A percentile compares a stretch with the other conserved stretches of the same genome.
Evolutionary conservation across 768 basidiomycete species (phyloP).

Genomic region (Royoungia palumana): DNA sequence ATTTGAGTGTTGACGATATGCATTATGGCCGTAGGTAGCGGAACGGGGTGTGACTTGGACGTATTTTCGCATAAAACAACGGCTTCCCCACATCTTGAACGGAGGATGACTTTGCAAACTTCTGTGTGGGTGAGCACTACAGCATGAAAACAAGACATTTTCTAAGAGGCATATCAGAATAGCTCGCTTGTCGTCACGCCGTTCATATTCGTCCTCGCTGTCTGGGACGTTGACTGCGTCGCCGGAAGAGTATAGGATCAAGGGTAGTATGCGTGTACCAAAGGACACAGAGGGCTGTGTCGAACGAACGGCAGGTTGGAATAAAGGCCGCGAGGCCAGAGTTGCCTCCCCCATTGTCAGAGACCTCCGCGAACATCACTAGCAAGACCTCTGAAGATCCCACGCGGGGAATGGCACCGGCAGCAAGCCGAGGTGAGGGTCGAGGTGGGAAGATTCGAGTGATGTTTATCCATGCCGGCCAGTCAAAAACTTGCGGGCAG

Average conservation of each 20-base stretch:
- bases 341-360: no score
- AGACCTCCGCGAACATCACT: no score
- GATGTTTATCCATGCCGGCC: no score
- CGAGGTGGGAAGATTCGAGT: not conserved
- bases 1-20: constrained; percentile 7
- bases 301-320: no score
- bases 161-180: constrained; percentile 7
- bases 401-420: no score
- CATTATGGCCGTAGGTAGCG: constrained; percentile 5
- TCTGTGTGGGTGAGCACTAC: constrained; percentile 2
- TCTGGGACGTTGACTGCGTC: constrained; percentile 12
- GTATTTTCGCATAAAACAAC: constrained; percentile 16
- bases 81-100: constrained; percentile 17
- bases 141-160: no score
- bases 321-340: no score
- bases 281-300: constrained; percentile 15
- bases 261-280: constrained; percentile 21
- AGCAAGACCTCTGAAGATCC: no score
- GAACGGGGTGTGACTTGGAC: constrained; percentile 8
- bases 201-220: constrained; percentile 14
- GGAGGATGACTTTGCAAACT: constrained; percentile 9
- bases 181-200: constrained; percentile 1
- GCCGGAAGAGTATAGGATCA: constrained; percentile 14
- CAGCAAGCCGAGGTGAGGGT: not conserved
- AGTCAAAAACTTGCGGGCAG: no score